These are phyloP conservation scores for Cladorrhinum sp. DNA, from an alignment of 2,329 filamentous ascomycete genomes.

Conservation along the genomic window DNA sequence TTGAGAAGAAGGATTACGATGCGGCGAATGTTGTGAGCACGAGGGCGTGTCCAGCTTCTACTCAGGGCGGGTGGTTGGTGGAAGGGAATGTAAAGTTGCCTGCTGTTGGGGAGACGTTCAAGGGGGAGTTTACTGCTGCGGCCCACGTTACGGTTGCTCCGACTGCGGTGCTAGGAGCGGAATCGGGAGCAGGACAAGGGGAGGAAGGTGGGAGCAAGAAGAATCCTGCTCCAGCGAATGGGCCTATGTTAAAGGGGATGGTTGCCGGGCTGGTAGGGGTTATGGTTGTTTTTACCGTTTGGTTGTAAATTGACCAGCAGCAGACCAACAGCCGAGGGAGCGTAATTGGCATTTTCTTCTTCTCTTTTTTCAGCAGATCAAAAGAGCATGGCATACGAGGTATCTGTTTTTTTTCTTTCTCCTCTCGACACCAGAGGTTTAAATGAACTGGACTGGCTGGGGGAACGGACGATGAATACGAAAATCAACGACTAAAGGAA, in stretches of 20 bases:
- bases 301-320: conserved; percentile 38
- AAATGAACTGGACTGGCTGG: no score
- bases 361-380: background rate
- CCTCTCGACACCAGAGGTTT: no score
- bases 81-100: conserved; percentile 68
- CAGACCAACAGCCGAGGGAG: background rate
- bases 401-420: background rate
- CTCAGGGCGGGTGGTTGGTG: conserved; percentile 67
- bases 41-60: conserved; percentile 68
- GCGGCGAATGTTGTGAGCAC: conserved; percentile 50
- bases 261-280: conserved; percentile 46
- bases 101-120: conserved; percentile 56
- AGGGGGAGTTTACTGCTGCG: conserved; percentile 26
- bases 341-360: background rate
- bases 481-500: background rate
- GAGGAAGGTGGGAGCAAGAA: conserved; percentile 29
- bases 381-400: background rate
- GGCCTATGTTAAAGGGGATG: conserved; percentile 47
- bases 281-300: conserved; percentile 52
- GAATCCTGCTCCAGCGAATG: conserved; percentile 43
- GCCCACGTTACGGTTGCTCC: conserved; percentile 34
- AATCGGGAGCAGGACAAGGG: background rate
- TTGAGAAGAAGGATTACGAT: conserved; percentile 64
- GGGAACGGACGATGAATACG: background rate
- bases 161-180: conserved; percentile 25